Base-by-base conservation (phyloP, 1,284 basidiomycete species). In the Phenoliferia sp. region DNA sequence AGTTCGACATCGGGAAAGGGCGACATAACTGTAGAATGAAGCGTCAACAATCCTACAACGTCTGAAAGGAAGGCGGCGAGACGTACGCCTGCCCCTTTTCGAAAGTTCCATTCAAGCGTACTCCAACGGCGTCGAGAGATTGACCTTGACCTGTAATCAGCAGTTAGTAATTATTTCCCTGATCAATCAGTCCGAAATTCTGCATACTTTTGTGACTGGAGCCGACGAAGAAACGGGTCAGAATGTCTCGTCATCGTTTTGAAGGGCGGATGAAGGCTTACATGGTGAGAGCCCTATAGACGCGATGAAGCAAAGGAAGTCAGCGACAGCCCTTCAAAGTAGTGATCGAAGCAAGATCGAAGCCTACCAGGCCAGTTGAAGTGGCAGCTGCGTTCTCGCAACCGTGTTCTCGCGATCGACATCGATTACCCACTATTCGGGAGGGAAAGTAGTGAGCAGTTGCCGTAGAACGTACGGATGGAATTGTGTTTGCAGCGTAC, bases 351-450 rank as follows among this genome's bases (percentile, higher is more conserved):
- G n/a, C n/a, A 60, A 26, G 6, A 28, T 9, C 10, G 26, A 29
- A 5, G 19, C 67, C 17, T 2, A 69, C 74, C 74, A 75, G 0
- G 73, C 74, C 22, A 74, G 62, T 16, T 63, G 59, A 3, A 75
- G 57, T 16, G 74, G 74, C 2, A 75, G 57, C 56, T 75, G 74
- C 22, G 74, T 73, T 17, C 74, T 58, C 10, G 64, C 69, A 19
- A 74, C 69, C 6, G 65, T 65, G 52, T 72, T 69, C 3, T 64
- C 31, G 36, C 64, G 57, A 62, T 75, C 74, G 44, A 75, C 59
- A 44, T 74, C 71, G 39, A 75, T 26, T 62, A 68, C 74, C 74
- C 74, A n/a, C 67, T 65, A n/a, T n/a, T n/a, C n/a, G n/a, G n/a
- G n/a, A n/a, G n/a, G n/a, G n/a, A n/a, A n/a, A n/a, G n/a, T n/a